Evolutionary conservation across 768 basidiomycete genomes (phyloP).

Genomic region (Tephrocybe sp.): DNA sequence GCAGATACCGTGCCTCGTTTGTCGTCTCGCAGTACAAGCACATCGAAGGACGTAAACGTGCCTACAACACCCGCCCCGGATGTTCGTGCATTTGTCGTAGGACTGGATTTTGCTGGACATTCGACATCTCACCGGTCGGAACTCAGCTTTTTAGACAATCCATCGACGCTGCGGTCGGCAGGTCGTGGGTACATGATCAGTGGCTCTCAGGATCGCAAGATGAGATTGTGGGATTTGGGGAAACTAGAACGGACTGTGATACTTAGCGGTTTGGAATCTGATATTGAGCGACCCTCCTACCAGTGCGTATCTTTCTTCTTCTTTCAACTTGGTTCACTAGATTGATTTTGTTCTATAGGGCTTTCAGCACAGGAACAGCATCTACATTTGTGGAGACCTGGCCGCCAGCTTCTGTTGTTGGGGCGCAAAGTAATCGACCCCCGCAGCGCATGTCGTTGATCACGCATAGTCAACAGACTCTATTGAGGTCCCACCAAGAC

Average conservation of each 20-base stretch:
- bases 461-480: constrained; percentile 77
- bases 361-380: constrained; percentile 40
- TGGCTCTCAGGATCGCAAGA: constrained; percentile 86
- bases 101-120: constrained; percentile 76
- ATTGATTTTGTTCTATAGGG: constrained; percentile 20
- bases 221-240: constrained; percentile 86
- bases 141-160: constrained; percentile 40
- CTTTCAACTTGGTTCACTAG: background rate
- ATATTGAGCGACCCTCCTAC: constrained; percentile 73
- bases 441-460: constrained; percentile 76
- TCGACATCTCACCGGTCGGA: constrained; percentile 51
- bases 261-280: constrained; percentile 75
- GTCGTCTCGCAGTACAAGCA: constrained; percentile 33
- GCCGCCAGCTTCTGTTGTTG: constrained; percentile 38
- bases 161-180: constrained; percentile 34
- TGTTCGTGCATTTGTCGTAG: constrained; percentile 66
- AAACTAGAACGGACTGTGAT: constrained; percentile 71
- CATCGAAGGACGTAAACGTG: constrained; percentile 27
- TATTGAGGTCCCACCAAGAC: constrained; percentile 88
- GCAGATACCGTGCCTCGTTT: constrained; percentile 27
- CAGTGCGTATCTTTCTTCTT: constrained; percentile 45
- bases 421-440: constrained; percentile 60
- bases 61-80: constrained; percentile 56
- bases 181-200: constrained; percentile 75
- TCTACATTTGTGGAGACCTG: constrained; percentile 66